Conservation (phyloP, 1,139 yeast species). For the Petasospora fabianii region DNA sequence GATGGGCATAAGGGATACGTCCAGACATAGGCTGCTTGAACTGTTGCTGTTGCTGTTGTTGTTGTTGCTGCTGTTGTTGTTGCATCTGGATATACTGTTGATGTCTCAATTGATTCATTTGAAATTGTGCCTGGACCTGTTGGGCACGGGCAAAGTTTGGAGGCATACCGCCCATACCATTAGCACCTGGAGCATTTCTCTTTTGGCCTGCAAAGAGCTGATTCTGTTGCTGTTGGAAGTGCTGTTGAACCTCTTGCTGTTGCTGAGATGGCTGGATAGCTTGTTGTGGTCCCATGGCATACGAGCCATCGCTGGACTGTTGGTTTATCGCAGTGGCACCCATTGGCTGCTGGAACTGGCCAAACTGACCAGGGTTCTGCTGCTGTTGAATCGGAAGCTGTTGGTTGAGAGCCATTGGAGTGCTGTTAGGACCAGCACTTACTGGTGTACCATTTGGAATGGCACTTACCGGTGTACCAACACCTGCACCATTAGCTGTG, state of each 20-base stretch:
- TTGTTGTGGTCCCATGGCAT: slow-evolving; percentile 7
- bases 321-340: slow-evolving; percentile 8
- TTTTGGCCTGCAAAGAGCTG: slow-evolving; percentile 26
- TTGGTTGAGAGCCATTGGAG: slow-evolving; percentile 11
- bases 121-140: slow-evolving; percentile 51
- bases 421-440: slow-evolving; percentile 5
- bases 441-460: neutral
- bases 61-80: too few relatives aligned
- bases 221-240: slow-evolving; percentile 24
- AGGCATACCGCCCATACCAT: slow-evolving; percentile 26
- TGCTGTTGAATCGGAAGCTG: slow-evolving; percentile 9
- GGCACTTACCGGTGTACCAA: neutral
- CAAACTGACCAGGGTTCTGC: slow-evolving; percentile 9
- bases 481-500: neutral
- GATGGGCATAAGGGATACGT: slow-evolving; percentile 5
- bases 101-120: slow-evolving; percentile 49
- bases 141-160: slow-evolving; percentile 32
- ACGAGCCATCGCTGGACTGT: slow-evolving; percentile 13
- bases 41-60: slow-evolving; percentile 13
- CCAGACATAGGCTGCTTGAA: slow-evolving; percentile 8
- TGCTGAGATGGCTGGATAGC: slow-evolving; percentile 13
- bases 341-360: slow-evolving; percentile 15
- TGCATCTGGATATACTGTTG: slow-evolving; percentile 30
- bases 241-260: slow-evolving; percentile 25
- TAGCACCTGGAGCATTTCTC: slow-evolving; percentile 20